Conservation (phyloP, 306 rosid genomes). For the Acmispon strigosus region DNA sequence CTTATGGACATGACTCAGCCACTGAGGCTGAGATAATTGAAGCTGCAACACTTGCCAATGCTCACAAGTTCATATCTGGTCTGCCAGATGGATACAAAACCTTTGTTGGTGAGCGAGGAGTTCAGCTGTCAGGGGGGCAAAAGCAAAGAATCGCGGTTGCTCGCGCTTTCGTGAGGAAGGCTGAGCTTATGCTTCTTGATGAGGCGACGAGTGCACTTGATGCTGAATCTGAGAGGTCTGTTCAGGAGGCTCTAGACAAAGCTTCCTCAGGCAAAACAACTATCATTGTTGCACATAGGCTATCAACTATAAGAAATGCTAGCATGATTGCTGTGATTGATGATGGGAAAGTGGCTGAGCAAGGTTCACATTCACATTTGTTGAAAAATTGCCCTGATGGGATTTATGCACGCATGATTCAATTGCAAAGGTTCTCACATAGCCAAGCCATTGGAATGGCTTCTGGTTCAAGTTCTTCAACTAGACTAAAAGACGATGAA, state of each 20-base stretch:
- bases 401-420: slow-evolving; percentile 87
- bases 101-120: slow-evolving; percentile 92
- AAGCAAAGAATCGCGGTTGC: slow-evolving; percentile 93
- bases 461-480: slow-evolving; percentile 77
- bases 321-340: slow-evolving; percentile 86
- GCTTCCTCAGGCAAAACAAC: slow-evolving; percentile 88
- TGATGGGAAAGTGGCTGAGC: slow-evolving; percentile 97
- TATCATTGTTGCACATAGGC: slow-evolving; percentile 82
- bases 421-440: slow-evolving; percentile 80
- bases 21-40: slow-evolving; percentile 88
- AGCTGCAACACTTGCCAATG: slow-evolving; percentile 88
- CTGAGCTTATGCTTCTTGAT: slow-evolving; percentile 89
- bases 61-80: slow-evolving; percentile 79
- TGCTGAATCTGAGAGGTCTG: slow-evolving; percentile 88
- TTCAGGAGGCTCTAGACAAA: slow-evolving; percentile 93
- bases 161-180: slow-evolving; percentile 80
- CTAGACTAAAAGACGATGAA: slow-evolving; percentile 58
- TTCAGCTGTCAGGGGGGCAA: slow-evolving; percentile 92
- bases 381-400: slow-evolving; percentile 85
- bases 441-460: slow-evolving; percentile 79
- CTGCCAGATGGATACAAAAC: slow-evolving; percentile 89
- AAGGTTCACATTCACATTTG: slow-evolving; percentile 95
- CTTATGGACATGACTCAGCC: slow-evolving; percentile 87
- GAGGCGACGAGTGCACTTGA: slow-evolving; percentile 99
- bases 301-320: slow-evolving; percentile 85